A percentile compares a stretch with the other conserved stretches of the same genome.
Conservation (phyloP, 2,329 filamentous ascomycete genomes). For the Zarea fungicola region DNA sequence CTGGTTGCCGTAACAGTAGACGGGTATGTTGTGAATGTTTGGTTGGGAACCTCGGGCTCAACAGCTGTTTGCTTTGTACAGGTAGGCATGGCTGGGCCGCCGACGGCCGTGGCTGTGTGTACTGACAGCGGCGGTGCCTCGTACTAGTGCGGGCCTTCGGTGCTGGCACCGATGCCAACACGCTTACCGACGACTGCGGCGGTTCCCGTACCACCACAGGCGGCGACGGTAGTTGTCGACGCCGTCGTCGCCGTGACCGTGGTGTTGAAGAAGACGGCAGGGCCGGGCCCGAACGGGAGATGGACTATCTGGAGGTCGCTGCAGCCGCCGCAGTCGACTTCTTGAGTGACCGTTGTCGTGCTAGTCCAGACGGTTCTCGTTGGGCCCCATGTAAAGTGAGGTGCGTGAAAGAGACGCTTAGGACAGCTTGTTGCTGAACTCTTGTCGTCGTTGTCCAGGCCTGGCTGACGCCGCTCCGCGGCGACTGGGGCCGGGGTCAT, state of each 20-base stretch:
- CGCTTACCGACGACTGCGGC: neutral
- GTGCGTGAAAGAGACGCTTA: conserved; percentile 7
- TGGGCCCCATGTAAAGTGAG: conserved; percentile 17
- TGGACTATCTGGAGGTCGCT: conserved; percentile 4
- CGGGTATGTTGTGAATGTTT: conserved; percentile 11
- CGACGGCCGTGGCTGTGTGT: conserved; percentile 1
- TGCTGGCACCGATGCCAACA: neutral
- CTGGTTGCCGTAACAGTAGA: conserved; percentile 12
- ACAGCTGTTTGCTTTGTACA: conserved; percentile 12
- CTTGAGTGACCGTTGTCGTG: conserved; percentile 20
- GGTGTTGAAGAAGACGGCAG: conserved; percentile 19
- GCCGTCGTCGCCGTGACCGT: conserved; percentile 19
- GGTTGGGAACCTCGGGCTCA: conserved; percentile 8
- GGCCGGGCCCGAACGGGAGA: conserved; percentile 15
- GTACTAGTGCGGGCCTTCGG: neutral
- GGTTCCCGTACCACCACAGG: conserved; percentile 11
- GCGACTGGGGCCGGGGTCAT: too few relatives aligned
- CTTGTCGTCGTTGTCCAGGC: too few relatives aligned
- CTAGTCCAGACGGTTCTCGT: conserved; percentile 22
- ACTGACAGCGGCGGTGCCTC: neutral
- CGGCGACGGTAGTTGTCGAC: conserved; percentile 12
- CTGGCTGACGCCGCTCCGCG: too few relatives aligned
- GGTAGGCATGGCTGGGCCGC: neutral
- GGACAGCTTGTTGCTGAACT: conserved; percentile 17
- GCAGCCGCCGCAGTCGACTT: conserved; percentile 25